Base-by-base conservation (phyloP, 139 green algal species). In the Zygnema circumcarinatum region DNA sequence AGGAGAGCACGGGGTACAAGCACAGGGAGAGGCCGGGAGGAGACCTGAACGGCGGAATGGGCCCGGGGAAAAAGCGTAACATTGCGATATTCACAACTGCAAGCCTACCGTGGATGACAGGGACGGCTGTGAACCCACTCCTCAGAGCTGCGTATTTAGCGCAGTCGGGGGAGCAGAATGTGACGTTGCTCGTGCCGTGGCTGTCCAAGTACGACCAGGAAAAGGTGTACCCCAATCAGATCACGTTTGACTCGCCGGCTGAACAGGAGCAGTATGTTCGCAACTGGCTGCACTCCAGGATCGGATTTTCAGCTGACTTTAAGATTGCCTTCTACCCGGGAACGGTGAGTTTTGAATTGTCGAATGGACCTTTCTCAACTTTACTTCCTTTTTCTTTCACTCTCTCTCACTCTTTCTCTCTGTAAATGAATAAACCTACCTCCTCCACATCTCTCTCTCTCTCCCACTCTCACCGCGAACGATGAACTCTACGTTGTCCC, bases 71-170 rank as follows among this genome's bases (percentile, higher is more conserved):
- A 62, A 68, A 52, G 36, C 76, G 84, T 2, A 83, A 95, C 53
- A 94, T 99, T 21, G 95, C 97, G 68, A 98, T 99, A 81, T 95
- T 99, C 3, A 99, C 97, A 2, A 99, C 97, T 1, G 97, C 97
- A 1, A 92, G 93, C 29, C 91, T 99, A 86, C 97, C 97, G 0
- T 99, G 97, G 97, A 98, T 99, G 94, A 99, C 97, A 16, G 97
- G 97, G 62, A 99, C 97, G 0, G 93, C 95, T 0, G 96, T 99
- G 7, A 99, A 99, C 92, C 97, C 97, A 54, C 93, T 99, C 87
- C 93, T 99, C 87, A 93, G 97, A 7, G 97, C 97, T 0, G 97
- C 96, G 0, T 99, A 98, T 93, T 93, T 99, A n/a, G 93, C 96
- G 1, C 89, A 89, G 16, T 92, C 95, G 73, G 54, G 84, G 38